Percentiles rank a stretch among this genome's conserved stretches.
phyloP scores from a whole-genome alignment of 1,284 basidiomycete genomes.

The Tremellales sp. region DNA sequence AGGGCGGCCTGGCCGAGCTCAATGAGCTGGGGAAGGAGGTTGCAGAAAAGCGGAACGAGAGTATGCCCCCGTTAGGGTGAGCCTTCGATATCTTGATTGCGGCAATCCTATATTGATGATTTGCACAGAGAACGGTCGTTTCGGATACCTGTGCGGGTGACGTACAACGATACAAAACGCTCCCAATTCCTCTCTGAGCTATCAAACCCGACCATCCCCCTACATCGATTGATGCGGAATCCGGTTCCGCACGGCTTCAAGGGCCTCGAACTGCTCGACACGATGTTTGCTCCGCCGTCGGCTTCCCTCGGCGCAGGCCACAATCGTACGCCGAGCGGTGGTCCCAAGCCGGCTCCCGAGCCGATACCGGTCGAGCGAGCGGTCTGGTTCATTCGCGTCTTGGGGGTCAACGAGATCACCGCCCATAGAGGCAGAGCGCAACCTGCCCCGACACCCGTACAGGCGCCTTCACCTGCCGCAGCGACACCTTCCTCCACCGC shows the following conservation, averaged over 20 bases:
- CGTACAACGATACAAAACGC: conserved; percentile 82
- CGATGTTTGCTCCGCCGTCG: conserved; percentile 58
- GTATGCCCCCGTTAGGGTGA: conserved; percentile 43
- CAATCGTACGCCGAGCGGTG: conserved; percentile 9
- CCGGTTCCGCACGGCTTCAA: conserved; percentile 91
- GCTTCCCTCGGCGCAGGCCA: conserved; percentile 9
- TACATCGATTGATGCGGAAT: conserved; percentile 75
- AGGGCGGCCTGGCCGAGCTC: conserved; percentile 60
- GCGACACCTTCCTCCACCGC: conserved; percentile 38
- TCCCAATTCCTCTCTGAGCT: conserved; percentile 87
- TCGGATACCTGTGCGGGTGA: conserved; percentile 80
- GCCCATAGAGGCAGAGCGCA: conserved; percentile 53
- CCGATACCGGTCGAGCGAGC: conserved; percentile 82
- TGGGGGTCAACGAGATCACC: conserved; percentile 93
- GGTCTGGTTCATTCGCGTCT: conserved; percentile 89
- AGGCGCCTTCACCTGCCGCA: conserved; percentile 31
- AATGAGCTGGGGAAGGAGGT: conserved; percentile 78
- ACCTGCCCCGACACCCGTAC: conserved; percentile 21
- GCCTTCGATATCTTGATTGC: conserved; percentile 1
- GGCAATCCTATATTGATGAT: neutral
- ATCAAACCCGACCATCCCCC: conserved; percentile 80
- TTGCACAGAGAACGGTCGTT: conserved; percentile 64
- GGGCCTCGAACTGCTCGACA: conserved; percentile 83
- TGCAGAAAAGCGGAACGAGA: conserved; percentile 55
- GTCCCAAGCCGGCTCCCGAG: conserved; percentile 50